Conservation (phyloP, 331 rosid genomes). For the Rhamnella rubrinervis region DNA sequence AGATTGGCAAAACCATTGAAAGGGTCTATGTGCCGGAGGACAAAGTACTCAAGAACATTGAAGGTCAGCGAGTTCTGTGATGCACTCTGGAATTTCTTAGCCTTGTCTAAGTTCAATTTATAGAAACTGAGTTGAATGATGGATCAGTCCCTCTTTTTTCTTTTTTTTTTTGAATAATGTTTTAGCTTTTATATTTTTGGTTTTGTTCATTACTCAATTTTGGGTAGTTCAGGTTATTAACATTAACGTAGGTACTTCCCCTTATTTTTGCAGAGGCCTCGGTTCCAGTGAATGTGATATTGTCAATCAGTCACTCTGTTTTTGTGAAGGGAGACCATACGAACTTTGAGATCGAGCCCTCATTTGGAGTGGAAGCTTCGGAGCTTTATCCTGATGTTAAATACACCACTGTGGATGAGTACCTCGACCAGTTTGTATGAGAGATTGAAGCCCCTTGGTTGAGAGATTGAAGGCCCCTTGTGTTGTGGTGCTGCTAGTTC, state of each 20-base stretch:
- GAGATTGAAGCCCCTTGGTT: background rate
- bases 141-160: no score
- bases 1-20: constrained; percentile 44
- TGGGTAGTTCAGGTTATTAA: background rate
- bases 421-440: constrained; percentile 47
- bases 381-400: constrained; percentile 55
- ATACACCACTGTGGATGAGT: constrained; percentile 55
- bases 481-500: background rate
- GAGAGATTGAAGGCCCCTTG: background rate
- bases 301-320: constrained; percentile 39
- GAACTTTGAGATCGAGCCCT: constrained; percentile 52
- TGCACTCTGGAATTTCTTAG: no score
- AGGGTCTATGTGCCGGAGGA: constrained; percentile 41
- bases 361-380: constrained; percentile 58
- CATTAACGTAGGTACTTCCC: background rate
- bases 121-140: no score
- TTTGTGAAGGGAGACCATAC: constrained; percentile 61
- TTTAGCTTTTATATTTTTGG: no score
- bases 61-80: constrained; percentile 30
- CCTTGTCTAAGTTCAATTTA: no score
- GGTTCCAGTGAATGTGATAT: constrained; percentile 29
- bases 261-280: constrained; percentile 41
- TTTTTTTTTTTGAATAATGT: no score
- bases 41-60: constrained; percentile 44
- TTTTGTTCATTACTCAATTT: background rate